phyloP scores from a whole-genome alignment of 345 rosid genomes.

The Fremontodendron californicum region DNA sequence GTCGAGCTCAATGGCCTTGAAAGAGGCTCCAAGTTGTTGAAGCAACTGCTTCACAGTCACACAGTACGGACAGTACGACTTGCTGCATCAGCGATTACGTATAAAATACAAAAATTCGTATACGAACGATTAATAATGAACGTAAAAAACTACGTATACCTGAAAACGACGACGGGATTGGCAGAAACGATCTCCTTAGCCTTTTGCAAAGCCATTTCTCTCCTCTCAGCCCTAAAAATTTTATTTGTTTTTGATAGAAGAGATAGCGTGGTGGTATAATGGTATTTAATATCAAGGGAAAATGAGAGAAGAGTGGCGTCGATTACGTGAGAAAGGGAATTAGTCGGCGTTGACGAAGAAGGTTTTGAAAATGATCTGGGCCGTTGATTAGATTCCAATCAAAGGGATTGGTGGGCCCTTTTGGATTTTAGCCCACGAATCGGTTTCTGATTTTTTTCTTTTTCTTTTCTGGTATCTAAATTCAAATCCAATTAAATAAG shows the following conservation, averaged over 20 bases:
- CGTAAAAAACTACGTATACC: not conserved
- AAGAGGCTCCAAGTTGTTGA: constrained; percentile 27
- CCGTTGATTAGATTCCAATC: not conserved
- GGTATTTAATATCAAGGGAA: too few relatives aligned
- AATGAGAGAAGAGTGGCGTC: not conserved
- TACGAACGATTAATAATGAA: not conserved
- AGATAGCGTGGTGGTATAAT: not conserved
- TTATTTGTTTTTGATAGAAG: not conserved
- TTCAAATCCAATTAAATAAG: too few relatives aligned
- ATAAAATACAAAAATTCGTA: not conserved
- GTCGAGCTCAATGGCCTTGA: constrained; percentile 33
- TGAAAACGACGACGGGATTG: constrained; percentile 8
- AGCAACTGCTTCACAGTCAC: constrained; percentile 34
- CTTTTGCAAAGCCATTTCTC: constrained; percentile 7
- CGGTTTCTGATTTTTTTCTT: too few relatives aligned
- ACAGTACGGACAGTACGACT: constrained; percentile 62
- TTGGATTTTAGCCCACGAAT: not conserved
- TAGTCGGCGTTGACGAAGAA: not conserved
- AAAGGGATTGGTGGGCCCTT: not conserved
- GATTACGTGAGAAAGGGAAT: not conserved
- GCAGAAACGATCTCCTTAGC: not conserved
- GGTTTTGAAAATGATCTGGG: not conserved
- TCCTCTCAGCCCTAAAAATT: not conserved
- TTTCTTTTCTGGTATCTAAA: too few relatives aligned
- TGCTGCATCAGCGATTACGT: not conserved